Conservation (phyloP, 2,329 filamentous ascomycete genomes). For the Anthostomella pinea region DNA sequence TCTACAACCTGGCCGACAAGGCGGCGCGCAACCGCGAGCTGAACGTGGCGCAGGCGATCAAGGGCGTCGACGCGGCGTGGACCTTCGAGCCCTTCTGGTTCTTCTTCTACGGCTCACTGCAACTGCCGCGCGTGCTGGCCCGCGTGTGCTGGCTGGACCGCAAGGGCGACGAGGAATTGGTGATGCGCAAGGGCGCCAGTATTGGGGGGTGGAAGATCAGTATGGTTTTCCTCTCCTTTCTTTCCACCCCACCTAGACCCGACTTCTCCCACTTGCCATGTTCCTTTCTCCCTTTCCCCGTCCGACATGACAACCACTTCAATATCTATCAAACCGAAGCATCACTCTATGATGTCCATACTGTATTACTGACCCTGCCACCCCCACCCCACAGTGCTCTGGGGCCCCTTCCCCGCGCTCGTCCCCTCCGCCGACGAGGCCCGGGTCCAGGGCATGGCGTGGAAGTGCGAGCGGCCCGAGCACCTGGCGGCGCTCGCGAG, state of each 20-base stretch:
- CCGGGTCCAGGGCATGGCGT: conserved; percentile 17
- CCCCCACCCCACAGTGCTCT: conserved; percentile 12
- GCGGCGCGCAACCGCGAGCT: neutral
- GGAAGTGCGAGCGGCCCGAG: conserved; percentile 17
- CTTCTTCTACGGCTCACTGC: conserved; percentile 29
- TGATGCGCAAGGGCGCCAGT: conserved; percentile 4
- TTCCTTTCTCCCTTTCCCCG: neutral
- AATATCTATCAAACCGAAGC: too few species aligned
- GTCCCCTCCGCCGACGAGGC: conserved; percentile 10
- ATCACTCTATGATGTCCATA: too few species aligned
- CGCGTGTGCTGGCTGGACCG: conserved; percentile 2
- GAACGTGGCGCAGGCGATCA: neutral
- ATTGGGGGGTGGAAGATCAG: conserved; percentile 18
- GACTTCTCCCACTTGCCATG: too few species aligned
- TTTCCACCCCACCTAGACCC: neutral
- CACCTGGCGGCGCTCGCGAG: conserved; percentile 9
- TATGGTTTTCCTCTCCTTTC: neutral
- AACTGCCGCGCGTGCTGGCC: conserved; percentile 7
- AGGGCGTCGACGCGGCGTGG: neutral
- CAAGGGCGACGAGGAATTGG: neutral
- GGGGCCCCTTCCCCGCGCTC: conserved; percentile 18
- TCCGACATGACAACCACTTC: too few species aligned
- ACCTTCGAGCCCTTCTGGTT: conserved; percentile 27
- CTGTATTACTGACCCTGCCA: conserved; percentile 2
- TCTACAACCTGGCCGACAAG: conserved; percentile 6